Percentiles rank a stretch among this genome's conserved stretches.
Conservation (phyloP, 2,329 filamentous ascomycete genomes). For the Coleophoma crateriformis region DNA sequence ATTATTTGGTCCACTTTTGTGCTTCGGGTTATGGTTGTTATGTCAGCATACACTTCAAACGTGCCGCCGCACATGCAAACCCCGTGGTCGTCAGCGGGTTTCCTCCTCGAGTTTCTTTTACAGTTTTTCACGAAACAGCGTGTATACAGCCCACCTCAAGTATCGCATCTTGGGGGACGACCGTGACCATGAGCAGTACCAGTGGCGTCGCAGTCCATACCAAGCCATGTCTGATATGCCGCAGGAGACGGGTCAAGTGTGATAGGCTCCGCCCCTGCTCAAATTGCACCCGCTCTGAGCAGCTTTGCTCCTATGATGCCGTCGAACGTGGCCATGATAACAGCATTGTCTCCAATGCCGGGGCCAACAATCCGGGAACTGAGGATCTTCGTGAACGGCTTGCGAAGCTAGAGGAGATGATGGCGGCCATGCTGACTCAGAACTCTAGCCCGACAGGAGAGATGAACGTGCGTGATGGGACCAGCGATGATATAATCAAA, state of each 20-base stretch:
- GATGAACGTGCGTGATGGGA: background rate
- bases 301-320: conserved; percentile 55
- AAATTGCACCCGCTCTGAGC: conserved; percentile 58
- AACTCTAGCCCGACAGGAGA: background rate
- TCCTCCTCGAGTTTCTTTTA: too few relatives aligned
- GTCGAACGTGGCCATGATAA: conserved; percentile 40
- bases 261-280: conserved; percentile 67
- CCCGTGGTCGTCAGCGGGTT: too few relatives aligned
- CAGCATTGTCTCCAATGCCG: background rate
- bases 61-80: too few relatives aligned
- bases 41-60: too few relatives aligned
- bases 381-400: conserved; percentile 13
- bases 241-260: conserved; percentile 59
- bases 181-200: conserved; percentile 1
- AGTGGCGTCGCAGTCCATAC: background rate
- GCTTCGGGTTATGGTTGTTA: too few relatives aligned
- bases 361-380: conserved; percentile 1
- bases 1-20: too few relatives aligned
- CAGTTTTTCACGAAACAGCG: too few relatives aligned
- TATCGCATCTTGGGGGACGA: too few relatives aligned
- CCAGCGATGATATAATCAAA: background rate
- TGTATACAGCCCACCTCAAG: too few relatives aligned
- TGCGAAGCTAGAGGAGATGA: conserved; percentile 13
- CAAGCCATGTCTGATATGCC: conserved; percentile 13
- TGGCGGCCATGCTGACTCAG: conserved; percentile 11